Base-by-base conservation (phyloP, 805 yeast genomes). In the Metschnikowia vanudenii region DNA sequence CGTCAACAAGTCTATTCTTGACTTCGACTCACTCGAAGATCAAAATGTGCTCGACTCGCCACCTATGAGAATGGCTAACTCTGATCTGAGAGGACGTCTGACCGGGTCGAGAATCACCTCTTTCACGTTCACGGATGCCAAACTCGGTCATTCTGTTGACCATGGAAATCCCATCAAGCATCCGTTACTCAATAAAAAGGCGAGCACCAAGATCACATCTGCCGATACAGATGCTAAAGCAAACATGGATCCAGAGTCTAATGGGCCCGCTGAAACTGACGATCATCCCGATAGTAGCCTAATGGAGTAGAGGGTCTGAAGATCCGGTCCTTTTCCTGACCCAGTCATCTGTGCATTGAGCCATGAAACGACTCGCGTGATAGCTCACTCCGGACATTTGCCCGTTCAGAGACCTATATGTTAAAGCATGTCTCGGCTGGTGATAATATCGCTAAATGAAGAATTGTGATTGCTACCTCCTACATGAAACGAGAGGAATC, bases 151-250 rank as follows among this genome's bases (percentile, higher is more conserved):
- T 9, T n/a, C 17, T n/a, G 35, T 18, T 13, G 31, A 30, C 17
- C 8, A 4, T 13, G 12, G 12, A 4, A 9, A 12, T n/a, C 40
- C n/a, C 7, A 31, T 58, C 22, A 61, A 56, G 41, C 47, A 54
- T 9, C 68, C 71, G 3, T 55, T 71, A 30, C 60, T 71, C 20
- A 71, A 71, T 50, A 69, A 64, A 45, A 61, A 55, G 39, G 73
- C 73, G 22, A 61, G 67, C 50, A 54, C 60, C 4, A 60, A 56
- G 18, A 46, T 62, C 3, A 32, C 8, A 8, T 22, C 24, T 22
- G 24, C 24, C 8, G 24, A 22, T 22, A 22, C 24, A 5, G 24
- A 22, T 5, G 8, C 24, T 5, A 22, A 22, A 8, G 24, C 46
- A 10, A 30, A 22, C 24, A 46, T 31, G n/a, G n/a, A 31, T 7